phyloP scores from a whole-genome alignment of 805 yeast genomes.

The Wickerhamomyces sydowiorum region DNA sequence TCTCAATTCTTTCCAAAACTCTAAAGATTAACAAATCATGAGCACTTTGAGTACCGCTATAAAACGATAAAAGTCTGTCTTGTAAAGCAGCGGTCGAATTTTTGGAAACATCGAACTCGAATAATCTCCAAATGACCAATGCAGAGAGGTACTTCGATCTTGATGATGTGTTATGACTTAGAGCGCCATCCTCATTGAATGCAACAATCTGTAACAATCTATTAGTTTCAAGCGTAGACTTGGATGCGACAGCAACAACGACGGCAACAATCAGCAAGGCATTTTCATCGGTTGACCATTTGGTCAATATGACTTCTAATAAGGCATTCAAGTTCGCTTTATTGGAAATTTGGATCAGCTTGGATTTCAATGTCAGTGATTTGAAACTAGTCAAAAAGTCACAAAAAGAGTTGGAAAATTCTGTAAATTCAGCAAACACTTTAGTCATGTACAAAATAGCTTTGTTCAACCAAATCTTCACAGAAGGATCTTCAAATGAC shows the following conservation, averaged over 20 bases:
- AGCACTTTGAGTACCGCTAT: conserved; percentile 55
- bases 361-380: conserved; percentile 21
- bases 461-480: conserved; percentile 49
- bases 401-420: conserved; percentile 22
- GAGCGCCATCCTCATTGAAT: conserved; percentile 40
- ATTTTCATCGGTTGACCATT: conserved; percentile 38
- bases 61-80: conserved; percentile 44
- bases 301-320: conserved; percentile 50
- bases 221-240: conserved; percentile 33
- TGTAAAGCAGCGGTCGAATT: conserved; percentile 44
- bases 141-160: conserved; percentile 37
- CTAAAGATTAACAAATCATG: conserved; percentile 59
- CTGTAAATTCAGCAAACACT: conserved; percentile 47
- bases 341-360: conserved; percentile 38
- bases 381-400: conserved; percentile 29
- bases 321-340: conserved; percentile 51
- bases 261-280: conserved; percentile 43
- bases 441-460: conserved; percentile 58
- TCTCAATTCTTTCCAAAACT: conserved; percentile 54
- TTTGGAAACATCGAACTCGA: conserved; percentile 35
- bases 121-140: conserved; percentile 43
- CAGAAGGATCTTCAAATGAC: conserved; percentile 13
- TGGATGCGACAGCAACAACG: conserved; percentile 31
- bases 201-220: conserved; percentile 60
- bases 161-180: conserved; percentile 24